These are phyloP conservation scores for Psidium friedrichsthalianum DNA, from an alignment of 345 rosid species.

Conservation along the genomic window DNA sequence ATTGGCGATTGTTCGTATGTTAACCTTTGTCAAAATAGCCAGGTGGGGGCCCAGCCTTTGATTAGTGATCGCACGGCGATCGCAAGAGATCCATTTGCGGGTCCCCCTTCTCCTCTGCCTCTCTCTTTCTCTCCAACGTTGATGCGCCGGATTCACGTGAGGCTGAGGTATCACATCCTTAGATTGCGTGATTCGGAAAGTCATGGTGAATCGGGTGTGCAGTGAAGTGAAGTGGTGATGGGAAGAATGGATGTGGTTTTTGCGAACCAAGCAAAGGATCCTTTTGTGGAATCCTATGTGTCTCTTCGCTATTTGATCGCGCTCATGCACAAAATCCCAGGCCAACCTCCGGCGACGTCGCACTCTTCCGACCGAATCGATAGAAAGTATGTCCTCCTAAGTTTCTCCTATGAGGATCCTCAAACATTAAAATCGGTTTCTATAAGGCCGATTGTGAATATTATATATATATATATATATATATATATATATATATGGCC, in stretches of 20 bases:
- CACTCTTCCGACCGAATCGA: not conserved
- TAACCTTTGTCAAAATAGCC: not conserved
- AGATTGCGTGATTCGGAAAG: not conserved
- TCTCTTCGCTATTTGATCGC: not conserved
- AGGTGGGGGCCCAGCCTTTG: not conserved
- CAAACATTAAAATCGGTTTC: not conserved
- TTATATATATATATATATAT: too few species aligned
- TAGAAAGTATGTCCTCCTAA: not conserved
- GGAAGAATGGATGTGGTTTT: not conserved
- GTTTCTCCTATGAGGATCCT: not conserved
- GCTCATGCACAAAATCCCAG: not conserved
- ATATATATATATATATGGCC: too few species aligned
- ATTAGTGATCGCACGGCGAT: not conserved
- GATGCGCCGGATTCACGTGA: not conserved
- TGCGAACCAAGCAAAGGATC: not conserved
- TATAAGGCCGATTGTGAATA: too few species aligned
- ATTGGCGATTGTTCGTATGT: not conserved
- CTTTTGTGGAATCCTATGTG: not conserved
- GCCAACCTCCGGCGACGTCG: not conserved
- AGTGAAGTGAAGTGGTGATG: not conserved
- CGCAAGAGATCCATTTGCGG: not conserved
- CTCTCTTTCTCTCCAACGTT: not conserved
- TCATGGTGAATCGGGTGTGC: not conserved
- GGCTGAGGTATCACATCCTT: not conserved
- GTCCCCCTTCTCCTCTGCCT: not conserved